Percentiles rank a stretch among this genome's conserved stretches.
phyloP scores from a whole-genome alignment of 2,329 filamentous ascomycete species.

The Aureobasidium sp. region DNA sequence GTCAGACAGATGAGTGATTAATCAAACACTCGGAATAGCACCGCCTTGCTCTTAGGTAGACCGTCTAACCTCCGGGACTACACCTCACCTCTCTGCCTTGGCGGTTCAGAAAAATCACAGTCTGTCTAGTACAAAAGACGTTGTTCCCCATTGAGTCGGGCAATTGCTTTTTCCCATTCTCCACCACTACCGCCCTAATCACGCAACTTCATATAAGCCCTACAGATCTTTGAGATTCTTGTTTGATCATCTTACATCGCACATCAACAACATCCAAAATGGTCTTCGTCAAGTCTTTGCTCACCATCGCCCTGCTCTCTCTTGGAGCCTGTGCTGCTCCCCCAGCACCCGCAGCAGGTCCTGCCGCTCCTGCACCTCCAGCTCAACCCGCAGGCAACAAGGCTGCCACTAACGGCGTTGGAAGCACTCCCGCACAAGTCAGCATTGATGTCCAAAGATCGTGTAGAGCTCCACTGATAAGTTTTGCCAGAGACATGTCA shows the following conservation, averaged over 20 bases:
- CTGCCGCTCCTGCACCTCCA: no score
- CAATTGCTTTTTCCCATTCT: neutral
- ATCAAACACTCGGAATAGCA: neutral
- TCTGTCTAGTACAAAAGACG: neutral
- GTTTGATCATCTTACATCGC: neutral
- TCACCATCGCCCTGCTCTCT: neutral
- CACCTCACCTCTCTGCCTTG: neutral
- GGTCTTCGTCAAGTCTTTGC: slow-evolving; percentile 2
- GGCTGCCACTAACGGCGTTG: slow-evolving; percentile 10
- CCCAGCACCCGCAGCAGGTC: no score
- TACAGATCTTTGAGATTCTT: neutral
- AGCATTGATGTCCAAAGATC: neutral
- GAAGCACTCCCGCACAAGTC: slow-evolving; percentile 8
- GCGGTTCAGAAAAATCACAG: neutral
- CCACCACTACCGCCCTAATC: neutral
- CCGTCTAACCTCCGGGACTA: neutral
- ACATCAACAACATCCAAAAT: neutral
- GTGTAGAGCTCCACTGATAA: slow-evolving; percentile 3
- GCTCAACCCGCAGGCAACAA: neutral
- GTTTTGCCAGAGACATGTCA: slow-evolving; percentile 21
- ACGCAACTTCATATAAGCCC: neutral
- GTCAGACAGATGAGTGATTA: neutral
- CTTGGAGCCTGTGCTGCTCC: neutral
- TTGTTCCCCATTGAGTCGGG: neutral
- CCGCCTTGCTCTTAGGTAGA: neutral